Evolutionary conservation across 2,329 filamentous ascomycete genomes (phyloP), one percentile per base, ranked within the genome.

Genomic region (Fusarium concolor): DNA sequence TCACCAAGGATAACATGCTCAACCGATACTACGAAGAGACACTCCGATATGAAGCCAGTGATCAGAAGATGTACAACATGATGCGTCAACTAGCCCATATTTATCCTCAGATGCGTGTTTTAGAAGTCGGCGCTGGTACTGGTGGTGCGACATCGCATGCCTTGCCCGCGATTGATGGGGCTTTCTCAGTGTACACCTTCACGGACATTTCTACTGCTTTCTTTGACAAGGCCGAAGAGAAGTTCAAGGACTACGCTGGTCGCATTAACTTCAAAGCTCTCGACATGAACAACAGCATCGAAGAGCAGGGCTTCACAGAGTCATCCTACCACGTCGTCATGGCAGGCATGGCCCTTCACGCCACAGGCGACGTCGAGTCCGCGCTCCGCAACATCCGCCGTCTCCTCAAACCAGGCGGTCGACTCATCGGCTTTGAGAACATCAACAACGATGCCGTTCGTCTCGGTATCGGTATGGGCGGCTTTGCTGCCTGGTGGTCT

Each of bases 11-110:
- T 6, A 41, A 60, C 22, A 65, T 81, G 39, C 65, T 83, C 6
- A 68, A 76, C 11, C 47, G 71, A 5, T 77, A 79, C 46, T 82
- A 83, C 56, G 26, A 28, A 35, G 47, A 55, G 1, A 51, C 46
- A 11, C 31, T 46, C 18, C 45, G 22, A 0, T 41, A 37, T 3
- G 49, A 44, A 1, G 44, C 55, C 0, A 52, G 43, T n/a, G 58
- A 60, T 5, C 37, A 28, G 42, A 47, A 44, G 11, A 20, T 60
- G 15, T 29, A 31, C 3, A 33, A 59, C 12, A 38, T 53, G 18
- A 33, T 35, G 31, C 46, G 61, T 2, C 52, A 57, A 11, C n/a
- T 67, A 14, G 43, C 29, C 3, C 38, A 47, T n/a, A 54, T 37
- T 3, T 61, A 26, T 14, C 56, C 56, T 18, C 55, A 35, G 7